phyloP scores from a whole-genome alignment of 257 asterid species.

The Ehretia macrophylla region DNA sequence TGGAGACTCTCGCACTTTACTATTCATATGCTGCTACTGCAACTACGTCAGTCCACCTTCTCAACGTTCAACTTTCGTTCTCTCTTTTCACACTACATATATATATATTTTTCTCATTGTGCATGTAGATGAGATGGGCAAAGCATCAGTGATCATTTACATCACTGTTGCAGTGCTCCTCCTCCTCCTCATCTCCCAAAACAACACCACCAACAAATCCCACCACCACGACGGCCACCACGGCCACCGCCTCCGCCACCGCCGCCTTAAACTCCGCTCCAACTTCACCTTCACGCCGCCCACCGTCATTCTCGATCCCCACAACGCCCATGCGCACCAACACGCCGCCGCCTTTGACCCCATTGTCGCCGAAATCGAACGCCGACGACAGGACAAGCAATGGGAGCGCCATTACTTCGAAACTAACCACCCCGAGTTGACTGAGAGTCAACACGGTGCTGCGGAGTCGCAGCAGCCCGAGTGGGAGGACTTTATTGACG shows the following conservation, averaged over 20 bases:
- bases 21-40: no score
- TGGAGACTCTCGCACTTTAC: no score
- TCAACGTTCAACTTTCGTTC: no score
- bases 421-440: constrained; percentile 41
- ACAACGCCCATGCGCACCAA: constrained; percentile 22
- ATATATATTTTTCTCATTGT: no score
- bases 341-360: constrained; percentile 75
- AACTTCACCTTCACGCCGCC: constrained; percentile 65
- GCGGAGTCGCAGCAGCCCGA: constrained; percentile 67
- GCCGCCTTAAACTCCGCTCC: constrained; percentile 85
- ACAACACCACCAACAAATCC: constrained; percentile 37
- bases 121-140: constrained; percentile 58
- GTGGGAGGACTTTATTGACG: constrained; percentile 90
- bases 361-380: constrained; percentile 70
- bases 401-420: constrained; percentile 71
- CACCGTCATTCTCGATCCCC: neutral
- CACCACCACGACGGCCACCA: constrained; percentile 31
- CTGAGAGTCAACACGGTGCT: constrained; percentile 30
- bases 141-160: constrained; percentile 61
- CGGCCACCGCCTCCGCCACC: constrained; percentile 50
- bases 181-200: constrained; percentile 62
- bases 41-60: no score
- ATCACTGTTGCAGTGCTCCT: constrained; percentile 51
- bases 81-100: no score
- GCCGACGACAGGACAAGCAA: constrained; percentile 72